A percentile compares a stretch with the other conserved stretches of the same genome.
These are phyloP conservation scores for Filobasidium wieringae DNA, from an alignment of 768 basidiomycete genomes.

Conservation along the genomic window DNA sequence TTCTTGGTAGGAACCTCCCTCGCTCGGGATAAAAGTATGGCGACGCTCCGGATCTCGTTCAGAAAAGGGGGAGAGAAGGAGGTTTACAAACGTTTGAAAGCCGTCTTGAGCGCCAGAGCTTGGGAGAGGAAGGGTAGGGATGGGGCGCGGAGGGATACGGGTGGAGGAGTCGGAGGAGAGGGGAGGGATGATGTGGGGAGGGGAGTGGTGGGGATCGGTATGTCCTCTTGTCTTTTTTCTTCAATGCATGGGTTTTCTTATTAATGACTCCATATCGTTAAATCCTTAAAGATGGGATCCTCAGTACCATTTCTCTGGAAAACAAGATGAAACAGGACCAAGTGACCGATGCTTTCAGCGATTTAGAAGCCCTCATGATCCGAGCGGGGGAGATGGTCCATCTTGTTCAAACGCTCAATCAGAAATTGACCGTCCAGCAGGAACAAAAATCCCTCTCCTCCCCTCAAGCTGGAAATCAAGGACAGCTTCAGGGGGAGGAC, in stretches of 20 bases:
- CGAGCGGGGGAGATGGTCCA: slow-evolving; percentile 88
- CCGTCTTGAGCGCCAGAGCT: slow-evolving; percentile 54
- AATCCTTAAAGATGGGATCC: slow-evolving; percentile 56
- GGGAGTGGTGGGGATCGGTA: slow-evolving; percentile 7
- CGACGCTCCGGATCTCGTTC: slow-evolving; percentile 70
- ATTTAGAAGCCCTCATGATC: slow-evolving; percentile 79
- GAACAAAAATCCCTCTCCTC: slow-evolving; percentile 2
- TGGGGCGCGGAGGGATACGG: background rate
- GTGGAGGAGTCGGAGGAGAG: slow-evolving; percentile 1
- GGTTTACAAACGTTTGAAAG: slow-evolving; percentile 66
- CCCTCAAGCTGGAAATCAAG: slow-evolving; percentile 15
- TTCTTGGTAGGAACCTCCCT: too few species aligned
- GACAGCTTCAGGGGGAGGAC: slow-evolving; percentile 12
- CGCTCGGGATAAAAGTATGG: slow-evolving; percentile 6
- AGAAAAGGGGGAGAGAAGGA: slow-evolving; percentile 76
- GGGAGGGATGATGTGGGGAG: background rate
- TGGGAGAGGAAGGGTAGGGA: slow-evolving; percentile 51
- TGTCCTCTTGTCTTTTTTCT: too few species aligned
- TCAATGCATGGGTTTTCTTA: slow-evolving; percentile 12
- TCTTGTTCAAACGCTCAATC: slow-evolving; percentile 75
- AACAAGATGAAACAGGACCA: slow-evolving; percentile 53
- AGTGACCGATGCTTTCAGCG: slow-evolving; percentile 65
- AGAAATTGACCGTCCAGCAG: slow-evolving; percentile 53
- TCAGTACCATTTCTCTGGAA: slow-evolving; percentile 60
- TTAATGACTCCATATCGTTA: background rate